phyloP scores from a whole-genome alignment of 2,329 filamentous ascomycete species.

The Hypoxylon sp. region DNA sequence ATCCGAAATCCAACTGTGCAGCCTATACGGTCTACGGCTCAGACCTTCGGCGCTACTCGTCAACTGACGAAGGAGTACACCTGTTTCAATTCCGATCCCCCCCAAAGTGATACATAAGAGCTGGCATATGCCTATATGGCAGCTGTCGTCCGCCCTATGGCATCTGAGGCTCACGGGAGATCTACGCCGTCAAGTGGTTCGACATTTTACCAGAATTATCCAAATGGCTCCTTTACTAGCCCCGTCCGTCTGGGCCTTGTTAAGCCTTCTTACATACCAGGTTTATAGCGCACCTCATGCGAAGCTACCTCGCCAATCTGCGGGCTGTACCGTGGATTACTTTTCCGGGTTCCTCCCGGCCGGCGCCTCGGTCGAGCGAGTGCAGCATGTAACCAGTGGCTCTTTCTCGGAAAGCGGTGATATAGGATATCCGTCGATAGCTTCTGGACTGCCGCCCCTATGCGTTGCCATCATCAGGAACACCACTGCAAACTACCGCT shows the following conservation, averaged over 20 bases:
- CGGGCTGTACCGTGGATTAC: slow-evolving; percentile 32
- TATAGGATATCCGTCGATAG: slow-evolving; percentile 40
- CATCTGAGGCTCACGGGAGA: slow-evolving; percentile 3
- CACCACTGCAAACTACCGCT: slow-evolving; percentile 40
- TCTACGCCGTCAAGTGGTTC: background rate
- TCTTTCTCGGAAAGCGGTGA: slow-evolving; percentile 38
- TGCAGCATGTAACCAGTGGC: slow-evolving; percentile 37
- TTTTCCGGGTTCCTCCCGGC: slow-evolving; percentile 34
- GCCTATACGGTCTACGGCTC: background rate
- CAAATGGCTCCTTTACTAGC: slow-evolving; percentile 20
- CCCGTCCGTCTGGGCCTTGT: slow-evolving; percentile 15
- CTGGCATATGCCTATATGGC: slow-evolving; percentile 15
- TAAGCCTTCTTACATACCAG: slow-evolving; percentile 20
- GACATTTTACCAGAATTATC: slow-evolving; percentile 27
- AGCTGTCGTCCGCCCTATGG: slow-evolving; percentile 1
- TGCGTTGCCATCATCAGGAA: slow-evolving; percentile 43
- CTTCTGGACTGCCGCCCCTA: slow-evolving; percentile 37
- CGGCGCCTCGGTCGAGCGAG: slow-evolving; percentile 32
- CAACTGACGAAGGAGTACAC: slow-evolving; percentile 6
- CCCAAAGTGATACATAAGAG: background rate
- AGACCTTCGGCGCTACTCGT: slow-evolving; percentile 3
- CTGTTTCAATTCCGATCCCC: background rate
- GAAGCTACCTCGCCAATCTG: slow-evolving; percentile 29
- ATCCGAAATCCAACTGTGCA: background rate
- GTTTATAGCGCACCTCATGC: slow-evolving; percentile 13